phyloP scores from a whole-genome alignment of 768 basidiomycete genomes.

The Phlebiopsis flavidoalba region DNA sequence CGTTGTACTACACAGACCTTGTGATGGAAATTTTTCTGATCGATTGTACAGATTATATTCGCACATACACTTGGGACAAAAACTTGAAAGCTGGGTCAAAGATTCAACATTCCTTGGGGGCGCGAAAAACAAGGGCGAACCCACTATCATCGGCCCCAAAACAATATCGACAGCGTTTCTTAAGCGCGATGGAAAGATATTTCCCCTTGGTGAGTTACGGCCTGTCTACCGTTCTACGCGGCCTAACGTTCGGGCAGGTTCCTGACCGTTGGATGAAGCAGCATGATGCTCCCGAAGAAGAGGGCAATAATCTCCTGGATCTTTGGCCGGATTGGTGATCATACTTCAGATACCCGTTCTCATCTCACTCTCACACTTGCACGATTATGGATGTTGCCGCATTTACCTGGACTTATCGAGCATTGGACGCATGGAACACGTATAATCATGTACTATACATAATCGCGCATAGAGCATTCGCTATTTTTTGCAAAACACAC shows the following conservation, averaged over 20 bases:
- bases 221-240: background rate
- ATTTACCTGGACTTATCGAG: background rate
- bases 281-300: slow-evolving; percentile 73
- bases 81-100: slow-evolving; percentile 98
- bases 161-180: slow-evolving; percentile 86
- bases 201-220: slow-evolving; percentile 64
- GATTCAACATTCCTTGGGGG: slow-evolving; percentile 88
- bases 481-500: background rate
- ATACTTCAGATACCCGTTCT: background rate
- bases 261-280: slow-evolving; percentile 93
- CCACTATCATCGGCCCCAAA: slow-evolving; percentile 94
- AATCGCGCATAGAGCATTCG: background rate
- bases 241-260: slow-evolving; percentile 40
- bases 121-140: slow-evolving; percentile 76
- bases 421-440: background rate
- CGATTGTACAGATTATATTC: slow-evolving; percentile 75
- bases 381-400: background rate
- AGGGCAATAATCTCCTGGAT: slow-evolving; percentile 36
- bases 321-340: slow-evolving; percentile 37
- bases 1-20: slow-evolving; percentile 26
- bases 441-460: background rate
- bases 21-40: background rate
- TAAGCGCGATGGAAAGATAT: slow-evolving; percentile 86
- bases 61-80: slow-evolving; percentile 98
- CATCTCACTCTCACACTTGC: background rate